Conservation (phyloP, 2,329 filamentous ascomycete species). For the Exophiala spinifera region DNA sequence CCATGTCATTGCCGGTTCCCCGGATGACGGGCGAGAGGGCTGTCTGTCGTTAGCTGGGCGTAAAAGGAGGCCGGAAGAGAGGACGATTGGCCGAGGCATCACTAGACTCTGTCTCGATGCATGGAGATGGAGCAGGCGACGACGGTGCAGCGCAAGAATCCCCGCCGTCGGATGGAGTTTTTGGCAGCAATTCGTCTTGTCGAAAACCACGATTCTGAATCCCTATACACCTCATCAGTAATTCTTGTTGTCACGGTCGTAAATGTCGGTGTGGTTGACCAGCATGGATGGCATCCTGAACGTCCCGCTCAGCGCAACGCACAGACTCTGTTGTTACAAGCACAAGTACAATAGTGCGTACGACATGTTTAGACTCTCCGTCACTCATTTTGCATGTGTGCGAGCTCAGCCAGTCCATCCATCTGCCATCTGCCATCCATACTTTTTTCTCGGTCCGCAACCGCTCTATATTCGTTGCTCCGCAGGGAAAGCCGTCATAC, state of each 20-base stretch:
- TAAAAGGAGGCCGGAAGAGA: not conserved
- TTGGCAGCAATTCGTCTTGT: too few relatives aligned
- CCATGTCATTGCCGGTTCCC: not conserved
- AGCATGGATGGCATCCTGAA: conserved; percentile 1
- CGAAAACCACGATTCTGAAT: too few relatives aligned
- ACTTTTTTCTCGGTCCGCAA: too few relatives aligned
- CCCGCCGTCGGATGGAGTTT: too few relatives aligned
- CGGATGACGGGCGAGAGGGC: not conserved
- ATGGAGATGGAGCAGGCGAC: too few relatives aligned
- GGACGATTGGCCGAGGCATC: conserved; percentile 9
- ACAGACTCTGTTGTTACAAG: not conserved
- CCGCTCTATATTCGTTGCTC: conserved; percentile 3
- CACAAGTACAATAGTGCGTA: not conserved
- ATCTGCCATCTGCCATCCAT: too few relatives aligned
- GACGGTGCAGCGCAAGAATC: too few relatives aligned
- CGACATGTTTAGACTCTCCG: not conserved
- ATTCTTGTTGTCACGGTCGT: not conserved
- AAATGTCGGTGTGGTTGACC: conserved; percentile 17
- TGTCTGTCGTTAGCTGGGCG: not conserved
- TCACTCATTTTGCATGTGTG: not conserved
- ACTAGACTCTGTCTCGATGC: not conserved
- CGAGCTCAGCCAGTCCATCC: too few relatives aligned
- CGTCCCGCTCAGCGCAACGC: conserved; percentile 1
- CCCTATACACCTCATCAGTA: not conserved
- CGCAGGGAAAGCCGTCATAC: conserved; percentile 20